A percentile compares a stretch with the other conserved stretches of the same genome.
phyloP scores from a whole-genome alignment of 2,329 filamentous ascomycete genomes.

The Curvularia hawaiiensis region DNA sequence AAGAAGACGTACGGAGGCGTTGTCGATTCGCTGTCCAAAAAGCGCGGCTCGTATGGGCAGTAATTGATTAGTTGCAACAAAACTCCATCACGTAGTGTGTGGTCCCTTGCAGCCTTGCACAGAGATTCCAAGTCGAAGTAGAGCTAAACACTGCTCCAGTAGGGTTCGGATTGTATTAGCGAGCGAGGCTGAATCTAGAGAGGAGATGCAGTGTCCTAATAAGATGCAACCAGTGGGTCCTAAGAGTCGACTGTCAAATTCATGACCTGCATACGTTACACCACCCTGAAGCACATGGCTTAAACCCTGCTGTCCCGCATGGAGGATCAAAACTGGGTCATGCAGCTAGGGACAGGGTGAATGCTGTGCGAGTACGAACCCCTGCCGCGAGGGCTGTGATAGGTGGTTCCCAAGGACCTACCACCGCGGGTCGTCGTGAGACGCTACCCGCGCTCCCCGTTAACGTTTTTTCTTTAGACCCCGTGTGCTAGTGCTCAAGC shows the following conservation, averaged over 20 bases:
- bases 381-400: conserved; percentile 14
- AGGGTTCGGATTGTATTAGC: conserved; percentile 3
- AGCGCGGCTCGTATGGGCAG: not conserved
- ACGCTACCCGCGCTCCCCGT: conserved; percentile 8
- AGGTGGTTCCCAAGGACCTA: conserved; percentile 10
- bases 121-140: conserved; percentile 2
- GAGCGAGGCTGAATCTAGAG: conserved; percentile 7
- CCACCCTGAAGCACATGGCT: conserved; percentile 15
- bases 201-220: conserved; percentile 14
- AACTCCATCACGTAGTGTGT: conserved; percentile 12
- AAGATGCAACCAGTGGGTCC: conserved; percentile 11
- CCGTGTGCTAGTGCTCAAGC: conserved; percentile 9
- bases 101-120: not conserved
- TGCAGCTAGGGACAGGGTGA: conserved; percentile 19
- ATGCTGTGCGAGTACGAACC: conserved; percentile 16
- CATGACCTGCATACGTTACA: conserved; percentile 16
- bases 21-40: not conserved
- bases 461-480: conserved; percentile 8
- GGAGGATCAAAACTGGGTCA: conserved; percentile 25
- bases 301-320: conserved; percentile 21
- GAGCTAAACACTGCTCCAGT: not conserved
- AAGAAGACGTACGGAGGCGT: not conserved
- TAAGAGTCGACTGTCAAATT: conserved; percentile 7
- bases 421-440: conserved; percentile 8
- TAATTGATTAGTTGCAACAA: conserved; percentile 4